Base-by-base conservation (phyloP, 768 basidiomycete genomes). In the Chalciporus chontae region DNA sequence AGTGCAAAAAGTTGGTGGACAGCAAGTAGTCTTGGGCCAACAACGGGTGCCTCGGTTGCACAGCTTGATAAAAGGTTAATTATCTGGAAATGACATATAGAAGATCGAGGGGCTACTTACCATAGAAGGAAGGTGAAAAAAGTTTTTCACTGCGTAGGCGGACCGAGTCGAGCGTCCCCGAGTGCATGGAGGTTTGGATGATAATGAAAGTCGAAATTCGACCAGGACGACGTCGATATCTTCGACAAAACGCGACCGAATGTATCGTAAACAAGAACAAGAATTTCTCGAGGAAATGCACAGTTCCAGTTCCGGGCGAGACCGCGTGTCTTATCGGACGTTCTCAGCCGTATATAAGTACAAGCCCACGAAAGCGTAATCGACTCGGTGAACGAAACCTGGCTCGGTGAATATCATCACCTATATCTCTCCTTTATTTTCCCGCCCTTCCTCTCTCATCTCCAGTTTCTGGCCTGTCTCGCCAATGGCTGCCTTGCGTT, bases 381-480 rank as follows among this genome's bases (percentile, higher is more conserved):
- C 55, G 55, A 67, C 64, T 71, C 67, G 67, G 70, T 68, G 70
- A 64, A 64, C 56, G 48, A 61, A 56, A 63, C 58, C 61, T 67
- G 70, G 69, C 71, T 71, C 71, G 69, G 71, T 69, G 69, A 69
- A 64, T 60, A 65, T 59, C 58, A 40, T 43, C n/a, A 43, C 19
- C 39, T 59, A 63, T 65, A 66, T 60, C 54, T 49, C 44, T 43
- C 42, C 21, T 45, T 54, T 51, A 31, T 46, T 57, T 57, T 41
- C 52, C 54, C 47, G 43, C 55, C 39, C 44, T 32, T 32, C 50
- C 48, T 45, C 57, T 51, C 32, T 49, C 51, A 50, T 49, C 52
- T 50, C 51, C 61, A 48, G 55, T 60, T 59, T 55, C 47, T 54
- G 55, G 29, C 36, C 29, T 31, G 19, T 41, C 58, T 26, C n/a